Base-by-base conservation (phyloP, 208 protist species). In the Wallacemonas rigidus region DNA sequence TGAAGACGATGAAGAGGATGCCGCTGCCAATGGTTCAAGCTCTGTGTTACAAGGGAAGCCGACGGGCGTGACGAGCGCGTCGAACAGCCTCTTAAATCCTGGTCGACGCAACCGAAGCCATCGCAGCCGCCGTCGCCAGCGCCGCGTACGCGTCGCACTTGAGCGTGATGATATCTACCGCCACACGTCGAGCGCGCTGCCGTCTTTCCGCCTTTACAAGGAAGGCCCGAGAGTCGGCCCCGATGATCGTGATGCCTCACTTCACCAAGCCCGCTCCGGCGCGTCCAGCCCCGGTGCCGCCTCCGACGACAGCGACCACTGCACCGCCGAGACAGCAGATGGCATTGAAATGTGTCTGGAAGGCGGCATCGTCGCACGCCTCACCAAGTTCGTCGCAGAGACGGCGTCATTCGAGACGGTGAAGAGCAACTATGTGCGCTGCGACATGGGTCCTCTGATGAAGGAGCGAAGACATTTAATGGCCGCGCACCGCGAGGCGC, bases 341-440 rank as follows among this genome's bases (percentile, higher is more conserved):
- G 88, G 88, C 26, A 41, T 95, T 4, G 84, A 95, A 72, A 80
- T 82, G 5, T 75, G 84, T 47, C 76, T 95, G 41, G 76, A 88
- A 38, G 85, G 80, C 8, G 90, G 63, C 11, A 80, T 95, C 69
- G 61, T 94, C 51, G 81, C 79, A 12, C 80, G 80, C 36, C 81
- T 92, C 67, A 89, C 92, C 83, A 89, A 91, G 76, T 89, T 86
- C 67, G 85, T 95, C 47, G 82, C 86, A n/a, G 88, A 91, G 17
- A 86, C 71, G 47, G 85, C 90, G 36, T 72, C 79, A 1, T 86
- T 86, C 58, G 91, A 95, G 64, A 89, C 80, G 6, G 85, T 95
- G 39, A 86, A 86, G 76, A 81, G 83, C 72, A 74, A 70, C 17
- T 89, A 87, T 55, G 80, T 95, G 14, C 88, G 91, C 26, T 93